Base-by-base conservation (phyloP, 257 asterid genomes). In the Solanum medicagineum region DNA sequence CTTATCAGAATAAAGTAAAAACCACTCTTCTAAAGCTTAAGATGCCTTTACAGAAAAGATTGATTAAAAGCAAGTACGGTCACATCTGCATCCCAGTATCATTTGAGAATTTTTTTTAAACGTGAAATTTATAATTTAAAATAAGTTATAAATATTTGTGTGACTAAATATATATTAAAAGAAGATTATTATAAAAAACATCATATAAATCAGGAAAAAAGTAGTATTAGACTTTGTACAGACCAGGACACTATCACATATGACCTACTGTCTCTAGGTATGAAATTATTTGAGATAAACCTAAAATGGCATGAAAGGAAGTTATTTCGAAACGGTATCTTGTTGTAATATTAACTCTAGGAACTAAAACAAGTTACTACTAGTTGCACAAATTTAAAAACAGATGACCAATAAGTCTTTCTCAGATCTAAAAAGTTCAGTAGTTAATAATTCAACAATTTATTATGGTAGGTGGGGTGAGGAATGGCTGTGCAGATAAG, bases 381-480 rank as follows among this genome's bases (percentile, higher is more conserved):
- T 74, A 6, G 59, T 45, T n/a, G 59, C 42, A 40, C 26, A 42
- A 19, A 6, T 70, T 70, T 42, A 19, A 42, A 19, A 6, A 17
- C 17, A 70, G 80, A 70, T 70, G 3, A 9, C 29, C 14, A 42
- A 70, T 69, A 70, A 13, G 20, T n/a, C n/a, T n/a, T n/a, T n/a
- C n/a, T n/a, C 59, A 1, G 15, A 49, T 45, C 62, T 49, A 44
- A 14, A 75, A 49, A 49, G 9, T 49, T 75, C 60, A 24, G 62
- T 49, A 8, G 44, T 49, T 15, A 49, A 74, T 74, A 47, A 74
- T 24, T 47, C 60, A 74, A 74, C n/a, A 22, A 75, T 75, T 75
- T 75, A 75, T 75, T 75, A 77, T 26, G 87, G 89, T 83, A 54
- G 86, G 85, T 81, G 87, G 36, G 82, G 8, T 44, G 40, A 80